Evolutionary conservation across 2,329 filamentous ascomycete species (phyloP).

Genomic region (Curvularia sp.): DNA sequence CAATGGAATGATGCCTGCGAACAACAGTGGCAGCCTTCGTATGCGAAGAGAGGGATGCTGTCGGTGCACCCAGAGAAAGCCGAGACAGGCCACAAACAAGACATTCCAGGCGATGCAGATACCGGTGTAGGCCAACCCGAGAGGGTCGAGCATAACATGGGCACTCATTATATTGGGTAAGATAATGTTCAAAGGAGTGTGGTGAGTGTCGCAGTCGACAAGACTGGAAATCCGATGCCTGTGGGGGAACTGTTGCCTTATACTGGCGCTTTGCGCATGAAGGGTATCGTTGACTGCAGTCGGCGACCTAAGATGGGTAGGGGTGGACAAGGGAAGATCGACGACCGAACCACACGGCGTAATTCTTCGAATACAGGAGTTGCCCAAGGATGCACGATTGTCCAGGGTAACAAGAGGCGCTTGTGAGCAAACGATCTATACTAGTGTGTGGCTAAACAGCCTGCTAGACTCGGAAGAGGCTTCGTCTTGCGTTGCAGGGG

Average conservation of each 20-base stretch:
- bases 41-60: slow-evolving; percentile 43
- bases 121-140: slow-evolving; percentile 32
- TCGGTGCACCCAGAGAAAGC: slow-evolving; percentile 37
- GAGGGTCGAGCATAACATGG: slow-evolving; percentile 18
- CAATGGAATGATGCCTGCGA: slow-evolving; percentile 33
- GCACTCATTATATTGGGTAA: slow-evolving; percentile 23
- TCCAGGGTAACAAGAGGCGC: slow-evolving; percentile 5
- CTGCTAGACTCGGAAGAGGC: slow-evolving; percentile 10
- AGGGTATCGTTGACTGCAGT: slow-evolving; percentile 5
- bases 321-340: slow-evolving; percentile 5
- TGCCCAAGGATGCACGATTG: slow-evolving; percentile 10
- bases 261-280: neutral
- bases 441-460: slow-evolving; percentile 2
- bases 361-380: slow-evolving; percentile 13
- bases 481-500: neutral
- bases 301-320: slow-evolving; percentile 6
- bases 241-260: slow-evolving; percentile 7
- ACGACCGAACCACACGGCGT: slow-evolving; percentile 1
- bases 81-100: slow-evolving; percentile 20
- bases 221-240: neutral
- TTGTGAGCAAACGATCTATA: slow-evolving; percentile 9
- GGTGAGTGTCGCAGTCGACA: slow-evolving; percentile 8
- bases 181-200: slow-evolving; percentile 10
- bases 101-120: slow-evolving; percentile 32
- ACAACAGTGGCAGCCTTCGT: slow-evolving; percentile 40